Conservation (phyloP, 148 eudicot species). For the Rhododendron vialii region DNA sequence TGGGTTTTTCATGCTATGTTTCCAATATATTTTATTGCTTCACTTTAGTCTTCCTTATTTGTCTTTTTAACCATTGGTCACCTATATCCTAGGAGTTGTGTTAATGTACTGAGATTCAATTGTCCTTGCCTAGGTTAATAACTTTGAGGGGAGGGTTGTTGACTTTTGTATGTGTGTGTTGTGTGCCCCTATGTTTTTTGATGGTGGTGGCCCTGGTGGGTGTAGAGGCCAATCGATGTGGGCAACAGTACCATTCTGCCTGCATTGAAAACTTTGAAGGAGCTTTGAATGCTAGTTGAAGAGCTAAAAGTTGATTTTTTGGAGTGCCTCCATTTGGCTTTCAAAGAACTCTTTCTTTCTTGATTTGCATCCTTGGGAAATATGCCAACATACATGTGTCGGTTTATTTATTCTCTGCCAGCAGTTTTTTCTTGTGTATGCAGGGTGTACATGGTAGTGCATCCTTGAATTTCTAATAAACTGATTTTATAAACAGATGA, state of each 20-base stretch:
- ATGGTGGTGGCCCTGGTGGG: not conserved
- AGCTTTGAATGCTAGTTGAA: not conserved
- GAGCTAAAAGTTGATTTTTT: not conserved
- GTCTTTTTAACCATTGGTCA: not conserved
- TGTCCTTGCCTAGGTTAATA: not conserved
- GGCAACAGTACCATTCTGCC: not conserved
- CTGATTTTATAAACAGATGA: not conserved
- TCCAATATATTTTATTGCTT: not conserved
- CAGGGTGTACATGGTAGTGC: not conserved
- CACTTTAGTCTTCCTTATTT: too few relatives aligned
- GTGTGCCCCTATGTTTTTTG: not conserved
- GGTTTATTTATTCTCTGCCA: not conserved
- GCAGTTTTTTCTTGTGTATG: not conserved
- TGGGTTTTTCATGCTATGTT: not conserved
- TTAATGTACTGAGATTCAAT: not conserved
- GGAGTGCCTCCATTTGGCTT: not conserved
- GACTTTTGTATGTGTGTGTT: not conserved
- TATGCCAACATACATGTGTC: not conserved
- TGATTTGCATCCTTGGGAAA: not conserved
- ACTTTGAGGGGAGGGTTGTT: not conserved
- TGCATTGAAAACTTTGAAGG: not conserved
- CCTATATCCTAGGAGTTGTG: not conserved
- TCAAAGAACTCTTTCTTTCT: not conserved
- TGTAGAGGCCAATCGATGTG: not conserved
- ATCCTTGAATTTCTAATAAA: not conserved